Conservation (phyloP, 371 early-diverging fungal genomes). For the Synchytrium microbalum region DNA sequence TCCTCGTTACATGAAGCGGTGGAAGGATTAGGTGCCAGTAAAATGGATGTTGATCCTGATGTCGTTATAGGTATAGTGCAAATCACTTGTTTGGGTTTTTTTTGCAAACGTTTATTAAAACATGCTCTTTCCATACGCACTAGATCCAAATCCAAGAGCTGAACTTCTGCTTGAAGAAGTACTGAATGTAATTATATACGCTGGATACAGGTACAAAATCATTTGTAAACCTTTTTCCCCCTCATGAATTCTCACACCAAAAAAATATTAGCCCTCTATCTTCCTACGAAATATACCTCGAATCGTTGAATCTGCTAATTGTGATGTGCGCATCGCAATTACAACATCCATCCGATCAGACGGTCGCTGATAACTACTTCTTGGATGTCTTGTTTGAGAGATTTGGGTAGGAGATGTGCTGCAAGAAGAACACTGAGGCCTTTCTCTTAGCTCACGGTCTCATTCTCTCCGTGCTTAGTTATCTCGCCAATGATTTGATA, state of each 20-base stretch:
- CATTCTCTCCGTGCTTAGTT: conserved; percentile 21
- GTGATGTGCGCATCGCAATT: conserved; percentile 60
- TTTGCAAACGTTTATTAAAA: too few species aligned
- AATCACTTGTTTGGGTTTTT: too few species aligned
- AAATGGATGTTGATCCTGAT: conserved; percentile 35
- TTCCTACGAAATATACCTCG: conserved; percentile 61
- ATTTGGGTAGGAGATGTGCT: conserved; percentile 36
- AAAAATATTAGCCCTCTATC: not conserved
- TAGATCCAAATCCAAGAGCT: conserved; percentile 32
- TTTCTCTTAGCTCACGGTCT: not conserved
- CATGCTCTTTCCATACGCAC: too few species aligned
- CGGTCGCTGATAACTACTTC: conserved; percentile 51
- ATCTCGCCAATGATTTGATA: conserved; percentile 50
- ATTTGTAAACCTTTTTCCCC: not conserved
- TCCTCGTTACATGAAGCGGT: conserved; percentile 10
- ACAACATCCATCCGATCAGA: conserved; percentile 32
- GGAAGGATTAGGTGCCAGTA: conserved; percentile 26
- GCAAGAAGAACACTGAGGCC: not conserved
- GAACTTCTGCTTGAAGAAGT: conserved; percentile 54
- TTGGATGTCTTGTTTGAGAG: conserved; percentile 45
- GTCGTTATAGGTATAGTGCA: conserved; percentile 25
- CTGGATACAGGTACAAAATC: conserved; percentile 50
- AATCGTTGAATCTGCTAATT: conserved; percentile 53
- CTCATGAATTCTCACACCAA: not conserved
- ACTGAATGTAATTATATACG: conserved; percentile 48